A percentile compares a stretch with the other conserved stretches of the same genome.
These are phyloP conservation scores for Capsicum rhomboideum DNA, from an alignment of 257 asterid species.

Conservation along the genomic window DNA sequence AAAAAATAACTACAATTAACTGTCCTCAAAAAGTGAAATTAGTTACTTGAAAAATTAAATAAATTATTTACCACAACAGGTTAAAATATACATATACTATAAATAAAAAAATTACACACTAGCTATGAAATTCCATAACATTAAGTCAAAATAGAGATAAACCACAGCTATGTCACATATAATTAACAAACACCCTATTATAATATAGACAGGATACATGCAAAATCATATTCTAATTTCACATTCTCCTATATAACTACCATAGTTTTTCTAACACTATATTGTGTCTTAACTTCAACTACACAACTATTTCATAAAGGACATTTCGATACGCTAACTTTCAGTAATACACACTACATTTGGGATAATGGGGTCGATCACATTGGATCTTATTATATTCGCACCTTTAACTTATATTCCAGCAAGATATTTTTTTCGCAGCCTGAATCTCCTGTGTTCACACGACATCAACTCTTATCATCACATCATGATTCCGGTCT, in stretches of 20 bases:
- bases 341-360: background rate
- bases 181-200: background rate
- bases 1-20: no score
- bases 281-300: background rate
- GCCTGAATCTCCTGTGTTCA: background rate
- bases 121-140: no score
- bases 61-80: no score
- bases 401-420: background rate
- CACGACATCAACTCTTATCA: no score
- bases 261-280: background rate
- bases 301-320: background rate
- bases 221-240: background rate
- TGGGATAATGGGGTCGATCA: background rate
- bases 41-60: no score
- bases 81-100: background rate
- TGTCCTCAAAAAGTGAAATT: no score
- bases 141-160: no score
- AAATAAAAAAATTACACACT: background rate
- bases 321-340: background rate
- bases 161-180: background rate
- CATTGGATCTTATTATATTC: background rate
- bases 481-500: background rate
- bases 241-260: background rate
- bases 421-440: background rate
- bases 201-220: background rate